phyloP scores from a whole-genome alignment of 208 protist genomes.

The Angomonas ambiguus region DNA sequence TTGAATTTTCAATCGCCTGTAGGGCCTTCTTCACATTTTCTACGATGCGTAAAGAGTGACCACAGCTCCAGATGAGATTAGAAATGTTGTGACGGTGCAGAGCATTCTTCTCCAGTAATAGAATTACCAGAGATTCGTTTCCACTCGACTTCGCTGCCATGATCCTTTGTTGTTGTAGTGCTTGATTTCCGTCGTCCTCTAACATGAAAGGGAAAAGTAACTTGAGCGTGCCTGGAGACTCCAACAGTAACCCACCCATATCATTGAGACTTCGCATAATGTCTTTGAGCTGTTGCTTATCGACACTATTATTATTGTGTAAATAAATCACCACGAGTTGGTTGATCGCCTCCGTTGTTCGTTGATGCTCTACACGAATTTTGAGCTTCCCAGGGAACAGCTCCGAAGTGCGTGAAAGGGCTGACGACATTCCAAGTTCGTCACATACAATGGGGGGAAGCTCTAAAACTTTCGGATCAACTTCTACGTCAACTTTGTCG shows the following conservation, averaged over 20 bases:
- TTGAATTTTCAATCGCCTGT: constrained; percentile 50
- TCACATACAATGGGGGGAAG: constrained; percentile 49
- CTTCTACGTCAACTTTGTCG: constrained; percentile 39
- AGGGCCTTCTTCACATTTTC: constrained; percentile 54
- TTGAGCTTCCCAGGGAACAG: constrained; percentile 48
- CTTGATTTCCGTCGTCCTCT: constrained; percentile 35
- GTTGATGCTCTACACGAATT: constrained; percentile 51
- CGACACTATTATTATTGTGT: constrained; percentile 15
- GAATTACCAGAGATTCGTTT: constrained; percentile 46
- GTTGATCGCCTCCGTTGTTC: constrained; percentile 44
- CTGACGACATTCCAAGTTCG: constrained; percentile 26
- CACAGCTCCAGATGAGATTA: constrained; percentile 39
- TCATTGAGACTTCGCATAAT: constrained; percentile 40
- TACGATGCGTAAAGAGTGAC: constrained; percentile 52
- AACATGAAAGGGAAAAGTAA: constrained; percentile 49
- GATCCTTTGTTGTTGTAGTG: constrained; percentile 21
- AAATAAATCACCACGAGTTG: constrained; percentile 49
- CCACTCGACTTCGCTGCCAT: constrained; percentile 22
- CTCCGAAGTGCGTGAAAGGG: constrained; percentile 35
- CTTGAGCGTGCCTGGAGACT: constrained; percentile 29
- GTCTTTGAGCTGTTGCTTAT: constrained; percentile 26
- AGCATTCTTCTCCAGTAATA: constrained; percentile 63
- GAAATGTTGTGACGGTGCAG: constrained; percentile 69
- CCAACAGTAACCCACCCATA: constrained; percentile 46
- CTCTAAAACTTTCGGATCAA: constrained; percentile 49